A percentile compares a stretch with the other conserved stretches of the same genome.
Conservation (phyloP, 495 filamentous ascomycete species). For the Penicillium silybi region DNA sequence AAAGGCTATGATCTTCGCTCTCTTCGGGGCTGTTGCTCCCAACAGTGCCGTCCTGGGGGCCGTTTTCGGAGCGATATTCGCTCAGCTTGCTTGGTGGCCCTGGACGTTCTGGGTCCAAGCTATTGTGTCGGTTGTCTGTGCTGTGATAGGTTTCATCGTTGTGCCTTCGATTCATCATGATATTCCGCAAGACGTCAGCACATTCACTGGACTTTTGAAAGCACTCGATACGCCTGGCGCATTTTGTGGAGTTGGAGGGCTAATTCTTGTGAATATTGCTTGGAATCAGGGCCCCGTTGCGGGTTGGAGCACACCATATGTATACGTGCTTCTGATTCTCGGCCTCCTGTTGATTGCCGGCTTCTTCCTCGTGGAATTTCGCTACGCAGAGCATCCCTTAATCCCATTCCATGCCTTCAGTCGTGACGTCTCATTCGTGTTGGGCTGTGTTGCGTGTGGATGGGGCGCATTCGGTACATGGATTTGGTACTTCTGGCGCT, state of each 20-base stretch:
- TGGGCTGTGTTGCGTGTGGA: slow-evolving; percentile 43
- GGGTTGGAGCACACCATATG: slow-evolving; percentile 43
- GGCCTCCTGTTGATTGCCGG: slow-evolving; percentile 33
- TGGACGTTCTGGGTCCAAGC: slow-evolving; percentile 62
- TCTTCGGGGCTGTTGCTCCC: slow-evolving; percentile 62
- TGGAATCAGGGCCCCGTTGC: slow-evolving; percentile 49
- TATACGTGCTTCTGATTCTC: slow-evolving; percentile 44
- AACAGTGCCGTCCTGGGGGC: slow-evolving; percentile 49
- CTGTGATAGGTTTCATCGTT: slow-evolving; percentile 36
- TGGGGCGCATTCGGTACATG: slow-evolving; percentile 50
- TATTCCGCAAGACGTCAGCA: neutral
- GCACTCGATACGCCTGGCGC: slow-evolving; percentile 50
- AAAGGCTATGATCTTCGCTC: slow-evolving; percentile 61
- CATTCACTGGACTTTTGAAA: slow-evolving; percentile 9
- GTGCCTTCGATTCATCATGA: slow-evolving; percentile 45
- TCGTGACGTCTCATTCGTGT: slow-evolving; percentile 37
- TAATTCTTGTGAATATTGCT: slow-evolving; percentile 53
- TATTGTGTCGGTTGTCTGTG: slow-evolving; percentile 39
- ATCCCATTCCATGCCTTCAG: slow-evolving; percentile 41
- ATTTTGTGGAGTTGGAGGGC: slow-evolving; percentile 49
- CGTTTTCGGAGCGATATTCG: slow-evolving; percentile 48
- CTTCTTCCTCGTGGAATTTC: slow-evolving; percentile 42
- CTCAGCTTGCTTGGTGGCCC: slow-evolving; percentile 57
- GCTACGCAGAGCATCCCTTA: slow-evolving; percentile 34
- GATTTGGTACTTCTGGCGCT: slow-evolving; percentile 46